A percentile compares a stretch with the other conserved stretches of the same genome.
These are phyloP conservation scores for Malassezia cuniculi DNA, from an alignment of 1,284 basidiomycete genomes.

Conservation along the genomic window DNA sequence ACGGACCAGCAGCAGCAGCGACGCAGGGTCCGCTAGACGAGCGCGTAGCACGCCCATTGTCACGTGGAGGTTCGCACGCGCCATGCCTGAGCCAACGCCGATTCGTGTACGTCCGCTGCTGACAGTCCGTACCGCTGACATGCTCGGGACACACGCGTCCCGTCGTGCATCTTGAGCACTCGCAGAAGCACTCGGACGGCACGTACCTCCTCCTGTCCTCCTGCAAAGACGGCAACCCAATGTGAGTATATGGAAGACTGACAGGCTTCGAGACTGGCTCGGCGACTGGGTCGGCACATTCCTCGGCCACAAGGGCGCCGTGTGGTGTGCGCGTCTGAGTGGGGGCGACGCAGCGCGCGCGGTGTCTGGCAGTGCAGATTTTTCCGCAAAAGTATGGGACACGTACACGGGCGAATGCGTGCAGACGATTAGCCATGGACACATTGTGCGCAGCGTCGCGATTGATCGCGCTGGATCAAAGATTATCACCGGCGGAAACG, in stretches of 20 bases:
- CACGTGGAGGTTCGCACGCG: neutral
- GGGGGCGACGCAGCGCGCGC: conserved; percentile 56
- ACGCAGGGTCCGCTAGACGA: conserved; percentile 1
- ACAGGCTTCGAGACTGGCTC: conserved; percentile 46
- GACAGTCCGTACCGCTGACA: conserved; percentile 47
- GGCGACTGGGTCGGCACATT: conserved; percentile 99
- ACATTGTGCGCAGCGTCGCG: conserved; percentile 91
- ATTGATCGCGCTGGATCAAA: conserved; percentile 58
- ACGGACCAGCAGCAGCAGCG: conserved; percentile 3
- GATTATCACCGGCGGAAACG: conserved; percentile 83
- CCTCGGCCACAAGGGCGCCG: conserved; percentile 90
- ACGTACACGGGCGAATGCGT: conserved; percentile 72
- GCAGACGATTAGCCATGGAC: conserved; percentile 90
- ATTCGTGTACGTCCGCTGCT: neutral
- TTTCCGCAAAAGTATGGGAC: conserved; percentile 99
- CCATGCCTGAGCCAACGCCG: neutral
- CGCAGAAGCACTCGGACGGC: conserved; percentile 55
- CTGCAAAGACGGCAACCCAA: conserved; percentile 45
- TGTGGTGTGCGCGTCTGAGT: conserved; percentile 93
- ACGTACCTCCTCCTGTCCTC: conserved; percentile 39
- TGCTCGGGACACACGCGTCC: conserved; percentile 56
- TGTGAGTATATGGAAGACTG: conserved; percentile 13
- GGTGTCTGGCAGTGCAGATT: conserved; percentile 88
- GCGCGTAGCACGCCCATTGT: conserved; percentile 1
- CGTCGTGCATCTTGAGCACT: conserved; percentile 87